Conservation (phyloP, 352 stramenopile genomes). For the Pythium catenulatum region DNA sequence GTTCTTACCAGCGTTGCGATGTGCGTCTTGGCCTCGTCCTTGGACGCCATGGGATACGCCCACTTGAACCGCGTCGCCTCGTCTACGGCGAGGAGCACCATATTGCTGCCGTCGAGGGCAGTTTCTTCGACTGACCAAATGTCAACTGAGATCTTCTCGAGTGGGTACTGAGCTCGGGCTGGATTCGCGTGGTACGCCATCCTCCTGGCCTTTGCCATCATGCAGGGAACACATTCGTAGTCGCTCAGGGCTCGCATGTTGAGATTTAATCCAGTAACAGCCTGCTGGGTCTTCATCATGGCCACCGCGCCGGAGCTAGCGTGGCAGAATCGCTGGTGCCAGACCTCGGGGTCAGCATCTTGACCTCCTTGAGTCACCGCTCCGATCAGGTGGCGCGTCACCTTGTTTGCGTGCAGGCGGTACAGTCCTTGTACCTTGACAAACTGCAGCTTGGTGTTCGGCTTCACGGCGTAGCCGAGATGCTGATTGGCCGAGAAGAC, state of each 20-base stretch:
- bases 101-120: neutral
- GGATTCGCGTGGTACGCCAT: neutral
- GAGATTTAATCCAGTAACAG: neutral
- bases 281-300: neutral
- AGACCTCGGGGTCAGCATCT: neutral
- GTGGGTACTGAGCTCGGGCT: neutral
- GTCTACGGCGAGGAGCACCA: constrained; percentile 43
- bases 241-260: neutral
- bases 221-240: constrained; percentile 24
- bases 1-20: neutral
- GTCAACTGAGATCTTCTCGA: neutral
- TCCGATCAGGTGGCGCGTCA: neutral
- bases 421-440: neutral
- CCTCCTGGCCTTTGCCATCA: neutral
- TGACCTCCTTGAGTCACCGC: neutral
- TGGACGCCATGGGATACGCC: constrained; percentile 12
- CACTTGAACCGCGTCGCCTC: constrained; percentile 57
- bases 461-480: neutral
- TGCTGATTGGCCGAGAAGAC: neutral
- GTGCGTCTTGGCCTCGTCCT: neutral
- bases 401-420: neutral
- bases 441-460: neutral
- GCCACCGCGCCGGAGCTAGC: neutral
- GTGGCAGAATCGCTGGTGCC: constrained; percentile 7
- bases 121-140: neutral